Conservation (phyloP, 495 filamentous ascomycete species). For the Xylaria intraflava region DNA sequence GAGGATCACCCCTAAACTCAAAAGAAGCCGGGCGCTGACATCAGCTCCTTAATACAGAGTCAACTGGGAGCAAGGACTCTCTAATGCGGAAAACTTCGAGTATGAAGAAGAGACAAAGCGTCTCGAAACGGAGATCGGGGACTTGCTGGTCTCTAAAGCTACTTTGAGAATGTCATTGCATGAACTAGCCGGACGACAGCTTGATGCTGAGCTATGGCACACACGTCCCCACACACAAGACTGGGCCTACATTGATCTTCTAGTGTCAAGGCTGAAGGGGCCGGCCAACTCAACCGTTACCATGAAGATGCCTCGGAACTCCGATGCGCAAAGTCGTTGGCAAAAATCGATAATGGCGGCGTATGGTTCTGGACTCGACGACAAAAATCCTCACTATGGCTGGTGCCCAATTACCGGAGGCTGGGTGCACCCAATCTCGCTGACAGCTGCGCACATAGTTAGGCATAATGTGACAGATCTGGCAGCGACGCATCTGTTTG, state of each 20-base stretch:
- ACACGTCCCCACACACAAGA: constrained; percentile 1
- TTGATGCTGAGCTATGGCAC: not conserved
- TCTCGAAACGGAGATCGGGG: not conserved
- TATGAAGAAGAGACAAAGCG: not conserved
- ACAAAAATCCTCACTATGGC: not conserved
- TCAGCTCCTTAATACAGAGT: too few relatives aligned
- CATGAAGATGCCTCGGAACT: not conserved
- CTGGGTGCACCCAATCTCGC: not conserved
- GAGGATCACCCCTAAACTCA: too few relatives aligned
- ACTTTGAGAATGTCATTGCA: not conserved
- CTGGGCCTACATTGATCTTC: constrained; percentile 2
- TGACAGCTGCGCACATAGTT: constrained; percentile 1
- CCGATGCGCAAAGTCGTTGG: not conserved
- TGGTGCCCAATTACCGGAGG: not conserved
- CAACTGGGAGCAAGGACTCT: not conserved
- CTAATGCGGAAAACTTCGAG: not conserved
- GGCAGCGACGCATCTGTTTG: constrained; percentile 5
- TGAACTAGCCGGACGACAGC: not conserved
- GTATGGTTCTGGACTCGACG: not conserved
- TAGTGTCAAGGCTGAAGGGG: not conserved
- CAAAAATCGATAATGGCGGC: not conserved
- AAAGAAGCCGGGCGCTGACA: too few relatives aligned
- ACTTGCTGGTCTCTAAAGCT: not conserved
- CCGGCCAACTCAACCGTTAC: not conserved
- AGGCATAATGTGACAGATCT: constrained; percentile 1